A percentile compares a stretch with the other conserved stretches of the same genome.
These are phyloP conservation scores for Aspergillus viridinutans DNA, from an alignment of 2,329 filamentous ascomycete genomes.

Conservation along the genomic window DNA sequence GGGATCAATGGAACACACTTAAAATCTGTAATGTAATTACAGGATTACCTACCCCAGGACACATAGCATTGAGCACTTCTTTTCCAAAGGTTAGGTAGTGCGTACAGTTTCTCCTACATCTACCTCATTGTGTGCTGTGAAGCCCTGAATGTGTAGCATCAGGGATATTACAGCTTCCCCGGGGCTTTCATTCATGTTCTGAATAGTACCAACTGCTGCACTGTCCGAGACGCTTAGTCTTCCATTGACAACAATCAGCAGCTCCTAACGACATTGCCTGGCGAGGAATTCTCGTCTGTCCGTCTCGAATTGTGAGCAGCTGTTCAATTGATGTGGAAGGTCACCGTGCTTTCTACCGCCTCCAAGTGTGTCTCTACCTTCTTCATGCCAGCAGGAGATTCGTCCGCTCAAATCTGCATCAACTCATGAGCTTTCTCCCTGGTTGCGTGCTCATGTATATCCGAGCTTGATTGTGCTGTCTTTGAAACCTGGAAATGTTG, in stretches of 20 bases:
- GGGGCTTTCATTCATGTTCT: neutral
- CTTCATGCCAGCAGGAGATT: neutral
- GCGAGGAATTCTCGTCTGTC: neutral
- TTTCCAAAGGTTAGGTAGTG: neutral
- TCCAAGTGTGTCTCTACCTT: neutral
- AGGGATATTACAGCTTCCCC: too few relatives aligned
- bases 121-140: too few relatives aligned
- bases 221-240: neutral
- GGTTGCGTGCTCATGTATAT: neutral
- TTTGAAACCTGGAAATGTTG: conserved; percentile 5
- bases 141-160: neutral
- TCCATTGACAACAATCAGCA: neutral
- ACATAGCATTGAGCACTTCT: neutral
- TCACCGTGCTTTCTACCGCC: neutral
- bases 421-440: neutral
- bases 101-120: neutral
- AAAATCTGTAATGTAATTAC: neutral
- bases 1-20: neutral
- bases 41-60: neutral
- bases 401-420: neutral
- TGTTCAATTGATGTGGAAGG: neutral
- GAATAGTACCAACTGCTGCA: neutral
- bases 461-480: neutral
- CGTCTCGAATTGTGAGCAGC: neutral
- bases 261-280: neutral